Evolutionary conservation across 2,329 filamentous ascomycete species (phyloP), one percentile per base, ranked within the genome.

Genomic region (Ceratocystis cubensis): DNA sequence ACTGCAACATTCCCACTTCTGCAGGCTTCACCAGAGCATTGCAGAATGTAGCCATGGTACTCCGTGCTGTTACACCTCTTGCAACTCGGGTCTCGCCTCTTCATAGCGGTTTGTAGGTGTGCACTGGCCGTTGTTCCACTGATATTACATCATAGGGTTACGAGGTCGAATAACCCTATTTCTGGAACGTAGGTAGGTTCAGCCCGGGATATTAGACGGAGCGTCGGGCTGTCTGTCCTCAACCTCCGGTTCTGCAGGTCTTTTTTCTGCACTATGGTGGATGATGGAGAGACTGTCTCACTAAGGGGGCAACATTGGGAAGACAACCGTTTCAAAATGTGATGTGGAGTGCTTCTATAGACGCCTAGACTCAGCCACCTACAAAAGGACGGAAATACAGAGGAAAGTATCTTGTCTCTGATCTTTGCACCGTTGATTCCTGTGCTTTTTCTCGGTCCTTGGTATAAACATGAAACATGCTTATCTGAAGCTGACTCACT

Each of bases 361-460:
- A 37, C n/a, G 56, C 17, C 56, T 59, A 59, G 56, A 59, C 56
- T 30, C 56, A 59, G 56, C 56, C 56, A 33, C 56, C 8, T 37
- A 20, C 56, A n/a, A 33, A 30, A 59, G 6, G 56, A 37, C 17
- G 25, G 56, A 8, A 37, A 20, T 28, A 59, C 25, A 59, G 10
- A 53, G 48, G 56, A n/a, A n/a, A 59, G 17, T 8, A 37, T 2
- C 7, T 8, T 59, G 25, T 37, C 56, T 59, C 30, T 17, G 28
- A n/a, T 33, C 28, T 59, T 30, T 59, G 30, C 25, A 59, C 28
- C 25, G 37, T 41, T 41, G 56, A 10, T 37, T 59, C 15, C 37
- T 33, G 15, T 59, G 28, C 37, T 37, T 30, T 59, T 6, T n/a
- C 30, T 59, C 25, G 25, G 8, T 20, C 33, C 28, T 37, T 7